Evolutionary conservation across 1,284 basidiomycete genomes (phyloP).

Genomic region (Inonotus hispidus): DNA sequence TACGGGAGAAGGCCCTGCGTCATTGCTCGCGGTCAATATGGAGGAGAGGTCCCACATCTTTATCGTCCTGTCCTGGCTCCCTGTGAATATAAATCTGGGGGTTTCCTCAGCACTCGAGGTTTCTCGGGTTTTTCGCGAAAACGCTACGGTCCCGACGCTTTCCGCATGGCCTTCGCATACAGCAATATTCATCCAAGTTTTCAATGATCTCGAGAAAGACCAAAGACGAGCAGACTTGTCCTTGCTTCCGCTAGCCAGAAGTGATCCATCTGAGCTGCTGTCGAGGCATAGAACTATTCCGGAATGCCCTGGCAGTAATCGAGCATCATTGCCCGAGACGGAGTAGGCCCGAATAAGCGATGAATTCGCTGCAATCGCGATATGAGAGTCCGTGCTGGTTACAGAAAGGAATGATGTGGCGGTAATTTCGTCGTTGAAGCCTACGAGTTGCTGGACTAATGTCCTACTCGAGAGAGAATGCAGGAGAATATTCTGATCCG

Average conservation of each 20-base stretch:
- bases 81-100: slow-evolving; percentile 80
- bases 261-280: slow-evolving; percentile 55
- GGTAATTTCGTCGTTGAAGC: slow-evolving; percentile 98
- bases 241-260: slow-evolving; percentile 89
- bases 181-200: slow-evolving; percentile 78
- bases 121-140: slow-evolving; percentile 47
- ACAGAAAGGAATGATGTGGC: slow-evolving; percentile 75
- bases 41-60: slow-evolving; percentile 93
- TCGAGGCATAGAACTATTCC: slow-evolving; percentile 91
- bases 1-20: slow-evolving; percentile 27
- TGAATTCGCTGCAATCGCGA: slow-evolving; percentile 96
- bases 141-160: slow-evolving; percentile 85
- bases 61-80: slow-evolving; percentile 94
- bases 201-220: slow-evolving; percentile 44
- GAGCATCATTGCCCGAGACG: slow-evolving; percentile 66
- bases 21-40: slow-evolving; percentile 22
- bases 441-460: slow-evolving; percentile 83
- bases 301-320: slow-evolving; percentile 81
- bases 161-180: slow-evolving; percentile 93
- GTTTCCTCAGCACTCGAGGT: slow-evolving; percentile 26
- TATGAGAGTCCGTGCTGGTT: slow-evolving; percentile 51
- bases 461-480: slow-evolving; percentile 63
- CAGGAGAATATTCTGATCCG: slow-evolving; percentile 95
- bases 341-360: slow-evolving; percentile 88
- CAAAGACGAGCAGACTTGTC: slow-evolving; percentile 88